Conservation (phyloP, 441 rosid genomes). For the Geranium incanum region DNA sequence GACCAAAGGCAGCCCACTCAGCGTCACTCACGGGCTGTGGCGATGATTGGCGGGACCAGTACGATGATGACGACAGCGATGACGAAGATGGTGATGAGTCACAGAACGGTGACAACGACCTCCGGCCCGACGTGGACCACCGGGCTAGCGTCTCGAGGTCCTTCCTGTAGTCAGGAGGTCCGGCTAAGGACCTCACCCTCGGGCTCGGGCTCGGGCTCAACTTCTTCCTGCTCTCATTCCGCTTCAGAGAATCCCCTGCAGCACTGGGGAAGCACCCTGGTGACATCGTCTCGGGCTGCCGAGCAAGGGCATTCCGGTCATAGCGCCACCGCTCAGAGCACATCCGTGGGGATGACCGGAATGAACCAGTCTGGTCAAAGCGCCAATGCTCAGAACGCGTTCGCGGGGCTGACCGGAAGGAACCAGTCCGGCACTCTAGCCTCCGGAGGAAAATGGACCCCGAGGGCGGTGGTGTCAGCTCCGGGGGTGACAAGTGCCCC, state of each 20-base stretch:
- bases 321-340: too few relatives aligned
- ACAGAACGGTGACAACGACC: slow-evolving; percentile 43
- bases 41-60: slow-evolving; percentile 22
- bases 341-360: too few relatives aligned
- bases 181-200: slow-evolving; percentile 17
- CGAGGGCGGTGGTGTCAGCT: slow-evolving; percentile 62
- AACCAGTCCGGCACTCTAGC: slow-evolving; percentile 37
- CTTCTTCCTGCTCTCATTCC: slow-evolving; percentile 37
- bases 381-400: slow-evolving; percentile 52
- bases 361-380: slow-evolving; percentile 27
- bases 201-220: slow-evolving; percentile 18
- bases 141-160: slow-evolving; percentile 42
- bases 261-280: slow-evolving; percentile 55
- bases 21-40: background rate
- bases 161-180: slow-evolving; percentile 24
- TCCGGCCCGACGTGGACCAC: slow-evolving; percentile 56
- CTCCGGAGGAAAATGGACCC: slow-evolving; percentile 29
- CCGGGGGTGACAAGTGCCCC: slow-evolving; percentile 17
- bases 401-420: slow-evolving; percentile 58
- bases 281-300: slow-evolving; percentile 32
- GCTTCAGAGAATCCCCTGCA: slow-evolving; percentile 28
- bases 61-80: slow-evolving; percentile 51
- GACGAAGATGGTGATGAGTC: slow-evolving; percentile 29
- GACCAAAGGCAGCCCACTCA: background rate
- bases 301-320: slow-evolving; percentile 10